These are phyloP conservation scores for Crataegus laevigata DNA, from an alignment of 306 rosid species.

Conservation along the genomic window DNA sequence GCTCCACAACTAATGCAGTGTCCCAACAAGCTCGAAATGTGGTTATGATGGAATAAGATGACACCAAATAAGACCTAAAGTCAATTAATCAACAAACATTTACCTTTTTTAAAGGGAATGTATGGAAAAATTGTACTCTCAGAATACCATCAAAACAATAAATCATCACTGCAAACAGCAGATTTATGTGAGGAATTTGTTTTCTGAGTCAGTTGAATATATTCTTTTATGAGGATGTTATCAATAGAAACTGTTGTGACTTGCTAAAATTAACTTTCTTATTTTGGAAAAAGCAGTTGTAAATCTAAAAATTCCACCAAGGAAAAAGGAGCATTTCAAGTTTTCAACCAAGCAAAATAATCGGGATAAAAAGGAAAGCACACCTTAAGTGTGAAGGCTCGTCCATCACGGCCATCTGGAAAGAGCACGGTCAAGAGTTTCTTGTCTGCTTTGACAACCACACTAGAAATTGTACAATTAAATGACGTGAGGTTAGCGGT, in stretches of 20 bases:
- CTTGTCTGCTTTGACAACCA: constrained; percentile 84
- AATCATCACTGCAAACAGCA: not conserved
- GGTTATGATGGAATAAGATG: not conserved
- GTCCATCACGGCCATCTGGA: constrained; percentile 96
- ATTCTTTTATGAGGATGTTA: not conserved
- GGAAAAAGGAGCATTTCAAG: not conserved
- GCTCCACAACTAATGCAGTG: not conserved
- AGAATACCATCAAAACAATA: not conserved
- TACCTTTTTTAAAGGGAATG: not conserved
- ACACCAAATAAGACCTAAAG: not conserved
- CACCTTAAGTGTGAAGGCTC: constrained; percentile 95
- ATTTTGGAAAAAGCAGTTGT: not conserved
- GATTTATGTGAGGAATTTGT: not conserved
- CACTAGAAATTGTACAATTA: constrained; percentile 45
- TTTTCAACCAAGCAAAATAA: not conserved
- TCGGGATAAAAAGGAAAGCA: constrained; percentile 3
- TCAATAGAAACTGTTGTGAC: not conserved
- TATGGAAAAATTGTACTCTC: not conserved
- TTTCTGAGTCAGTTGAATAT: not conserved
- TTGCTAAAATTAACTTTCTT: not conserved
- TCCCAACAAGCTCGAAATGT: not conserved
- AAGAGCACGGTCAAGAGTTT: constrained; percentile 89
- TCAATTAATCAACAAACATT: not conserved
- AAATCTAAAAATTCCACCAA: not conserved
- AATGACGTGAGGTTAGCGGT: constrained; percentile 21